Evolutionary conservation across 2,329 filamentous ascomycete species (phyloP).

Genomic region (Emericellopsis cladophorae): DNA sequence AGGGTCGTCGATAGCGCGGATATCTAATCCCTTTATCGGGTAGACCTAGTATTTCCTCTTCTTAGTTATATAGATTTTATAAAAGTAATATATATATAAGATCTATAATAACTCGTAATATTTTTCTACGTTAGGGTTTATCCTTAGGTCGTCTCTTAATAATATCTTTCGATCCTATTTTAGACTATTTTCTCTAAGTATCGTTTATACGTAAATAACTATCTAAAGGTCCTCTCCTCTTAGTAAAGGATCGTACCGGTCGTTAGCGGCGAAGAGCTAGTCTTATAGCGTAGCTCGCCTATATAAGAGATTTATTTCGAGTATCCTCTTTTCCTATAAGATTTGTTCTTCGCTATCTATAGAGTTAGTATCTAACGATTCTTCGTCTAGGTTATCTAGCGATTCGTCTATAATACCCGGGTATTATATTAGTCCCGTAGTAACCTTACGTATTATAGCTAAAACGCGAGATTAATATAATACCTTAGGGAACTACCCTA

Average conservation of each 20-base stretch:
- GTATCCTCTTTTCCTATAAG: slow-evolving; percentile 1
- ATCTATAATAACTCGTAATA: neutral
- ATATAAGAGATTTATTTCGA: slow-evolving; percentile 1
- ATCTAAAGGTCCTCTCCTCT: neutral
- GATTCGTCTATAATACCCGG: no score
- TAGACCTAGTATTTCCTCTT: neutral
- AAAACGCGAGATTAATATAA: no score
- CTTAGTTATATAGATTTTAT: neutral
- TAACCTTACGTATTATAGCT: no score
- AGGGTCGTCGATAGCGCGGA: neutral
- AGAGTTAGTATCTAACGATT: no score
- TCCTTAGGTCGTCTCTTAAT: neutral
- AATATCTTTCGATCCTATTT: neutral
- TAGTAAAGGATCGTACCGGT: neutral
- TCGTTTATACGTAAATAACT: neutral
- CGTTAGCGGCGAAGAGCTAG: no score
- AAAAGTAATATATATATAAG: no score
- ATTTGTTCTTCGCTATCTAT: slow-evolving; percentile 1
- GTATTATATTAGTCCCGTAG: no score
- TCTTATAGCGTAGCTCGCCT: no score
- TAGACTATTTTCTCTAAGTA: neutral
- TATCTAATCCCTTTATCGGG: neutral
- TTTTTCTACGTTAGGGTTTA: neutral
- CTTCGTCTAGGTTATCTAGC: no score
- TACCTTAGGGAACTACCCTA: no score